Evolutionary conservation across 805 yeast species (phyloP), one percentile per base, ranked within the genome.

Genomic region (Monosporozyma aquatica): DNA sequence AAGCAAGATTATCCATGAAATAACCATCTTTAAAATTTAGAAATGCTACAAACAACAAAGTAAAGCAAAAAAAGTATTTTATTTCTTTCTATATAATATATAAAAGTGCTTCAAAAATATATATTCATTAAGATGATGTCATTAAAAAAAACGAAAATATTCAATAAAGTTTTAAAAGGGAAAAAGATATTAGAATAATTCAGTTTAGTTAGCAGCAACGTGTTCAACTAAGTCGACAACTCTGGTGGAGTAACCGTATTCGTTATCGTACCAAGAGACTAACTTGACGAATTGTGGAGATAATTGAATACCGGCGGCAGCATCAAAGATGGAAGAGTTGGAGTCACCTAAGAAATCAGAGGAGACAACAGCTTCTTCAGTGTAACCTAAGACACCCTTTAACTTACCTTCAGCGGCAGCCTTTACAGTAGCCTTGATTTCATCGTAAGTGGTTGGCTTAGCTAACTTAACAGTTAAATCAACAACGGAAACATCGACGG

Each of bases 191-290:
- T 28, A n/a, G 14, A 47, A 58, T 58, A 35, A 18, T 17, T 59
- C 55, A 56, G 48, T 43, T 53, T 37, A 34, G 38, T 44, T 32
- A 20, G 42, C 40, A 56, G 81, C 79, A 62, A 77, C 76, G 71
- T 72, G 76, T 67, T 75, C 72, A 58, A 78, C 72, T 65, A 78
- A 74, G 68, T 78, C 85, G 56, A 78, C 82, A 54, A 78, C 85
- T 75, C 85, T 76, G 71, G 80, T 74, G 56, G 82, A 76, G 77
- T 78, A 78, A 68, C 84, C 84, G 70, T 63, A 78, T 70, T 78
- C 85, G 69, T 78, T 78, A 67, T 78, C 85, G 72, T 78, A 78
- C 84, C 83, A 78, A 47, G 83, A 67, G 61, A 78, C 69, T 69
- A 78, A 73, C 69, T 78, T 78, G 62, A 78, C 81, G 71, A 78